These are phyloP conservation scores for Leccinum variicolor DNA, from an alignment of 768 basidiomycete species.

Conservation along the genomic window DNA sequence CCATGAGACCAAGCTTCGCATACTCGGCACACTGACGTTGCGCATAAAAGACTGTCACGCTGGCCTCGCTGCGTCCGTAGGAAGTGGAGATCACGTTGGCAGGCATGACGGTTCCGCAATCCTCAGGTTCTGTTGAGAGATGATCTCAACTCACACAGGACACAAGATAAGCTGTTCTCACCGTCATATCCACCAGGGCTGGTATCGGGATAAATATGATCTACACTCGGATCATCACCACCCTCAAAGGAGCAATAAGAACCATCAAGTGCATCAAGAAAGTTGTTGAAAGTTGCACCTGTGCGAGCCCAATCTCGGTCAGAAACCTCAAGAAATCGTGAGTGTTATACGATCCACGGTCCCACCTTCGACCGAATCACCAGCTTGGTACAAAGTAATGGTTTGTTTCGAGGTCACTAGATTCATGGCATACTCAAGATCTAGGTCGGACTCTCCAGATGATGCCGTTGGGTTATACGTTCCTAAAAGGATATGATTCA, in stretches of 20 bases:
- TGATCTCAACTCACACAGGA: background rate
- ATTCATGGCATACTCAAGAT: conserved; percentile 66
- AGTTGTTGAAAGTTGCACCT: conserved; percentile 44
- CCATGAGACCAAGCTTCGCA: conserved; percentile 49
- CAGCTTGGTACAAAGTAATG: conserved; percentile 38
- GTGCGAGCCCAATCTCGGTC: background rate
- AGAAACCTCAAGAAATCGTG: background rate
- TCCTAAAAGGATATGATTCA: conserved; percentile 30
- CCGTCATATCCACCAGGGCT: conserved; percentile 37
- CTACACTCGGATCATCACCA: conserved; percentile 39
- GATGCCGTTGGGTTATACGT: conserved; percentile 39
- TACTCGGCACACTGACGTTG: conserved; percentile 46
- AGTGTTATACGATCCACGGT: background rate
- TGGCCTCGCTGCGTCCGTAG: conserved; percentile 37
- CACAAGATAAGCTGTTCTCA: conserved; percentile 1
- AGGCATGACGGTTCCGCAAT: conserved; percentile 36
- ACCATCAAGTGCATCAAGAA: conserved; percentile 43
- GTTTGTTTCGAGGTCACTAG: conserved; percentile 36
- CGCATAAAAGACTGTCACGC: conserved; percentile 33
- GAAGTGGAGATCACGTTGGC: conserved; percentile 45
- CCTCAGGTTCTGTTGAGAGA: conserved; percentile 12
- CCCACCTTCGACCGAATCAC: conserved; percentile 35
- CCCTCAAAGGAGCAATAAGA: conserved; percentile 44
- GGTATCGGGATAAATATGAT: conserved; percentile 42
- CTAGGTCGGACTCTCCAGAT: conserved; percentile 65